Percentiles rank a stretch among this genome's conserved stretches.
Conservation (phyloP, 1,284 basidiomycete genomes). For the Ganoderma resinaceum region DNA sequence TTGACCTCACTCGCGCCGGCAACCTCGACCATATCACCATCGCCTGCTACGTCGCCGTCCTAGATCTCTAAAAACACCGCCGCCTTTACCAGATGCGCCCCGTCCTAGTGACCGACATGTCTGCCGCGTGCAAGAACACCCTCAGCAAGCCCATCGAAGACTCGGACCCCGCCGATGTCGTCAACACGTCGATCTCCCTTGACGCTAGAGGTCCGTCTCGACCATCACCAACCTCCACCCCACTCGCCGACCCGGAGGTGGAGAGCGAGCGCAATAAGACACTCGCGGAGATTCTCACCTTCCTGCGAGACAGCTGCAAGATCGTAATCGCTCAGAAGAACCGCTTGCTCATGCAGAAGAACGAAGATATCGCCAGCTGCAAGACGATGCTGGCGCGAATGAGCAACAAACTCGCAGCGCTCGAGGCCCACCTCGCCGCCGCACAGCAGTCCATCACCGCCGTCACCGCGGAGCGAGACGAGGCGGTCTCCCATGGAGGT, state of each 20-base stretch:
- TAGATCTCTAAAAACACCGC: neutral
- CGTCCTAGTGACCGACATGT: neutral
- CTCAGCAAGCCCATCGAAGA: neutral
- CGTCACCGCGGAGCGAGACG: neutral
- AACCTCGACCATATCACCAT: neutral
- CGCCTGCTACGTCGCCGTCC: neutral
- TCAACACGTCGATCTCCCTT: neutral
- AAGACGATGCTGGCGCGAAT: too few relatives aligned
- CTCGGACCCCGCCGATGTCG: neutral
- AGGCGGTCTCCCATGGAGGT: neutral
- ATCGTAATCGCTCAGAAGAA: neutral
- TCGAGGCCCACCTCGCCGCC: neutral
- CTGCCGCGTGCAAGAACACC: neutral
- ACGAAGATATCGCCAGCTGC: too few relatives aligned
- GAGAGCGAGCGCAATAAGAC: neutral
- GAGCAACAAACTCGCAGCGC: neutral
- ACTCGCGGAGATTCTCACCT: neutral
- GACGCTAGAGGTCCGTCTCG: neutral
- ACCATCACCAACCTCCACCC: neutral
- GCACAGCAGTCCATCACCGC: neutral
- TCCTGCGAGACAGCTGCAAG: neutral
- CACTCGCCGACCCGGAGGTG: neutral
- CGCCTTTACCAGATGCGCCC: neutral
- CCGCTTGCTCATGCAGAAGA: too few relatives aligned
- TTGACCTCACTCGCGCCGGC: neutral